These are phyloP conservation scores for Viridothelium virens DNA, from an alignment of 495 filamentous ascomycete genomes.

Conservation along the genomic window DNA sequence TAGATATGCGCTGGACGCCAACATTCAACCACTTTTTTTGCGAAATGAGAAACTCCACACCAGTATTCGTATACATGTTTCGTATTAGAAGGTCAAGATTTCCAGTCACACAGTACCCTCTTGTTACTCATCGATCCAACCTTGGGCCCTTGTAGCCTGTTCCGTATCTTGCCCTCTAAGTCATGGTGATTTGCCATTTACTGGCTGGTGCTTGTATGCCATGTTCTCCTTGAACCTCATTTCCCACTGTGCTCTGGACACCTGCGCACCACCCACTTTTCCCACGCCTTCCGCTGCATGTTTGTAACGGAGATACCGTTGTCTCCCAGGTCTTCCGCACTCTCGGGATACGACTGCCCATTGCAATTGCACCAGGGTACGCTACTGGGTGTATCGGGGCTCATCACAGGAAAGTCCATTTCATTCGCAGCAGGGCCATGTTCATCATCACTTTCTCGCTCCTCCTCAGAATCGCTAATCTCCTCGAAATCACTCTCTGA, in stretches of 20 bases:
- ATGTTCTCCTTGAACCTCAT: neutral
- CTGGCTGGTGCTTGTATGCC: no score
- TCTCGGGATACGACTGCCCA: slow-evolving; percentile 28
- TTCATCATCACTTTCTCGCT: slow-evolving; percentile 23
- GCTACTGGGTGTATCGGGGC: slow-evolving; percentile 39
- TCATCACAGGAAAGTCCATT: slow-evolving; percentile 36
- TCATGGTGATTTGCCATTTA: no score
- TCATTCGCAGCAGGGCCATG: slow-evolving; percentile 34
- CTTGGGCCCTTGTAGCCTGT: no score
- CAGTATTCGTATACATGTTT: neutral
- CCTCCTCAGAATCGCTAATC: slow-evolving; percentile 16
- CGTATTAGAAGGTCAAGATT: no score
- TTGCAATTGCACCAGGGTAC: slow-evolving; percentile 45
- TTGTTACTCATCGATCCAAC: neutral
- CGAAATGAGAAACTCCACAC: neutral
- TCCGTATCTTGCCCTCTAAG: no score
- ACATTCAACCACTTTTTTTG: neutral
- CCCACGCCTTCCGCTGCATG: slow-evolving; percentile 52
- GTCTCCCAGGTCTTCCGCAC: slow-evolving; percentile 49
- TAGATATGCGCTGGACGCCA: neutral
- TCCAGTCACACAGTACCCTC: neutral
- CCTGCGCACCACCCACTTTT: slow-evolving; percentile 48
- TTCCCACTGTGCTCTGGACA: slow-evolving; percentile 32
- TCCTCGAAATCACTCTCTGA: slow-evolving; percentile 19
- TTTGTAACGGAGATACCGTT: slow-evolving; percentile 47